Evolutionary conservation across 192 early-diverging fungal species (phyloP).

Genomic region (Spinellus fusiger): DNA sequence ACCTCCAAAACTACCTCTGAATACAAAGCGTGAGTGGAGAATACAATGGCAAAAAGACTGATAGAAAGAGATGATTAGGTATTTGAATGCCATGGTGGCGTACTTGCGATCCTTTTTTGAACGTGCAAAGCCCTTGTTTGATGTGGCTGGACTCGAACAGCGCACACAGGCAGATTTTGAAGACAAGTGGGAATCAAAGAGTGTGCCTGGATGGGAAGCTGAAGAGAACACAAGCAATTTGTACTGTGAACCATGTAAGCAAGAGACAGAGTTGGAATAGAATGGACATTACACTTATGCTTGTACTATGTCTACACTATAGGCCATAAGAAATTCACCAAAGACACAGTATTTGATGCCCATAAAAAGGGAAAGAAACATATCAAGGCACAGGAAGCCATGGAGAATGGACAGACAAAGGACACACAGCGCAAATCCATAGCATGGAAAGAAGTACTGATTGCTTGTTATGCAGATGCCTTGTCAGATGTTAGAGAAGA

Average conservation of each 20-base stretch:
- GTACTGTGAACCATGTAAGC: conserved; percentile 68
- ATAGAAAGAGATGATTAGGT: conserved; percentile 31
- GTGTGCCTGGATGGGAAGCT: conserved; percentile 59
- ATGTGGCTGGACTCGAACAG: conserved; percentile 50
- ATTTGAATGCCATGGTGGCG: conserved; percentile 49
- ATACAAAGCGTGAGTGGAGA: conserved; percentile 49
- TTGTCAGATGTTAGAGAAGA: conserved; percentile 61
- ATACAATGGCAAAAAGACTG: background rate
- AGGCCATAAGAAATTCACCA: conserved; percentile 78
- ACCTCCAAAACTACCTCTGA: conserved; percentile 50
- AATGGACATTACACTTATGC: background rate
- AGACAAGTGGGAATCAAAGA: conserved; percentile 49
- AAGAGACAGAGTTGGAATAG: background rate
- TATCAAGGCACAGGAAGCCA: conserved; percentile 64
- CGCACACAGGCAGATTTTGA: conserved; percentile 53
- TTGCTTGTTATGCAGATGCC: conserved; percentile 53
- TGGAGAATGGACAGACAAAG: conserved; percentile 35
- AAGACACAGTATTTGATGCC: conserved; percentile 76
- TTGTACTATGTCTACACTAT: background rate
- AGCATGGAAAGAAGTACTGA: conserved; percentile 57
- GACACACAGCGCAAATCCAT: conserved; percentile 49
- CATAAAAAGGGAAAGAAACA: conserved; percentile 92
- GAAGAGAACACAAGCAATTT: conserved; percentile 38
- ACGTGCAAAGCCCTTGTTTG: conserved; percentile 71
- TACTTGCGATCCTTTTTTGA: conserved; percentile 75